phyloP scores from a whole-genome alignment of 805 yeast species.

The Metschnikowia bowlesiae region DNA sequence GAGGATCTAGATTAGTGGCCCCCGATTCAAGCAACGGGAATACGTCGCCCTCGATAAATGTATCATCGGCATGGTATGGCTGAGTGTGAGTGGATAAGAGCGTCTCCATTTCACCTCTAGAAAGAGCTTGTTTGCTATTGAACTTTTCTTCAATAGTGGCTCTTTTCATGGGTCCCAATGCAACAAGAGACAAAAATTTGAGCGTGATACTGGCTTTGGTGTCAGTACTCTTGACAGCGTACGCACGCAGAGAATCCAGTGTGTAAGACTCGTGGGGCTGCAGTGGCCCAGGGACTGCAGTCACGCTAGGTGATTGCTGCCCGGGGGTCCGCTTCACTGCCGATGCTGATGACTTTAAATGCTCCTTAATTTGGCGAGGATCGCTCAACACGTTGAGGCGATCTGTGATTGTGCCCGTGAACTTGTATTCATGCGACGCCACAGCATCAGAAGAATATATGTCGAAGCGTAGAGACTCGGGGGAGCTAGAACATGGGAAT shows the following conservation, averaged over 20 bases:
- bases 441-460: conserved; percentile 21
- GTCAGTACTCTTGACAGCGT: conserved; percentile 9
- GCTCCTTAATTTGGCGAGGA: conserved; percentile 24
- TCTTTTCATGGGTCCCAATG: conserved; percentile 18
- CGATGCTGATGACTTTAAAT: conserved; percentile 2
- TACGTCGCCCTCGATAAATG: conserved; percentile 25
- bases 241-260: conserved; percentile 10
- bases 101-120: conserved; percentile 12
- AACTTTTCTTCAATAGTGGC: conserved; percentile 6
- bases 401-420: conserved; percentile 29
- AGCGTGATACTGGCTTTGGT: conserved; percentile 4
- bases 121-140: conserved; percentile 5
- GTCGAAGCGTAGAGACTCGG: conserved; percentile 35
- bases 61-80: conserved; percentile 24
- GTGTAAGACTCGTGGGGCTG: neutral
- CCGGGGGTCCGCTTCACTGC: conserved; percentile 1
- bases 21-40: conserved; percentile 20
- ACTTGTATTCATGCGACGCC: conserved; percentile 12
- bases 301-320: neutral
- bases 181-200: conserved; percentile 14
- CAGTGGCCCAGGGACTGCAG: neutral
- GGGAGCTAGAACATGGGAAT: conserved; percentile 31
- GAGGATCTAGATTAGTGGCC: conserved; percentile 7
- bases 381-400: conserved; percentile 31
- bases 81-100: conserved; percentile 29